Evolutionary conservation across 1,284 basidiomycete species (phyloP).

Genomic region (Microbotryum saponariae): DNA sequence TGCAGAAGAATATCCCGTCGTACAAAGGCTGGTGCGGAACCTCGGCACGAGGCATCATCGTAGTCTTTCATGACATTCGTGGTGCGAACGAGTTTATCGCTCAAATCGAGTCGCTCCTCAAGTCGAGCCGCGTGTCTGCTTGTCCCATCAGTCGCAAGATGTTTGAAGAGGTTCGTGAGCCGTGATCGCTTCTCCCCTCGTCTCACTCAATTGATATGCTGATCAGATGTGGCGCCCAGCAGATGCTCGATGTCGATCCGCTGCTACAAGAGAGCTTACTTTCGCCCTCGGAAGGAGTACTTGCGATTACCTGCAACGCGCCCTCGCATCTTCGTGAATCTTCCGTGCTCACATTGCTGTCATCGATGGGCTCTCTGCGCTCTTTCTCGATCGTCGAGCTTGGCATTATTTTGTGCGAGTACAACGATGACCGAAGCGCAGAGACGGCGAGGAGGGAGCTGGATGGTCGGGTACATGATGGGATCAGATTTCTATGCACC

Average conservation of each 20-base stretch:
- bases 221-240: background rate
- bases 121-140: background rate
- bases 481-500: constrained; percentile 10
- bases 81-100: background rate
- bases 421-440: constrained; percentile 19
- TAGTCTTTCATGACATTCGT: constrained; percentile 25
- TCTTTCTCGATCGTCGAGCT: constrained; percentile 9
- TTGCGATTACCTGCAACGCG: constrained; percentile 11
- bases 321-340: constrained; percentile 1
- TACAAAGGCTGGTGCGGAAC: no score
- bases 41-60: constrained; percentile 10
- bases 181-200: background rate
- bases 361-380: constrained; percentile 17
- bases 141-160: constrained; percentile 13
- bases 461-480: background rate
- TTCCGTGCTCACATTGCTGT: constrained; percentile 12
- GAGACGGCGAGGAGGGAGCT: constrained; percentile 8
- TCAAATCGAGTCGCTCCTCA: background rate
- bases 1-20: no score
- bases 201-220: background rate
- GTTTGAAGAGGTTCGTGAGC: constrained; percentile 12
- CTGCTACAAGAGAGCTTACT: constrained; percentile 4
- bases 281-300: constrained; percentile 20
- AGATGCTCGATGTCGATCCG: constrained; percentile 8
- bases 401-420: constrained; percentile 19